Conservation (phyloP, 208 protist genomes). For the Acanthamoeba divionensis region DNA sequence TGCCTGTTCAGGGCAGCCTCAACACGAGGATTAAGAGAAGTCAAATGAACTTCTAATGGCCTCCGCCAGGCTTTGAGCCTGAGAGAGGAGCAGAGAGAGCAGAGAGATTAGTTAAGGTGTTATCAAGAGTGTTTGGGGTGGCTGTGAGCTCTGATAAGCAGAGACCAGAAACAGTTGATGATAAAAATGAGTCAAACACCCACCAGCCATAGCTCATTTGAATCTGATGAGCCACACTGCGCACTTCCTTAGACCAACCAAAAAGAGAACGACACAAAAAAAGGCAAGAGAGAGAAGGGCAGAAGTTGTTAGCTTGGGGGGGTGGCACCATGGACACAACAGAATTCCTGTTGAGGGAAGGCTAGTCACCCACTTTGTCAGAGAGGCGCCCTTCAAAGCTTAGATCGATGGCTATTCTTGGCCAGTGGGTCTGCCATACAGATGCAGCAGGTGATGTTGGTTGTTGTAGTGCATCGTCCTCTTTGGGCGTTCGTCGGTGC, state of each 20-base stretch:
- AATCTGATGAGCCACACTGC: constrained; percentile 23
- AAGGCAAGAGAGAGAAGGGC: background rate
- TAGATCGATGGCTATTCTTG: background rate
- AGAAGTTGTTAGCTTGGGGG: background rate
- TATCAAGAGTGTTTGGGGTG: background rate
- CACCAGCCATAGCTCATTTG: constrained; percentile 36
- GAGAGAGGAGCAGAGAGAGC: background rate
- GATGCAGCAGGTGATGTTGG: no score
- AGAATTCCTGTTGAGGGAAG: background rate
- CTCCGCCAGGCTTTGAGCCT: background rate
- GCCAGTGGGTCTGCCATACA: background rate
- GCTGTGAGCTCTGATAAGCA: background rate
- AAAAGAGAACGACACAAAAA: background rate
- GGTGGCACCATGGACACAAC: background rate
- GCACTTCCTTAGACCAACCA: background rate
- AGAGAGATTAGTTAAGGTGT: background rate
- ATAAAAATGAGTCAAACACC: background rate
- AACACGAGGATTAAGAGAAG: background rate
- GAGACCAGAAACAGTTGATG: background rate
- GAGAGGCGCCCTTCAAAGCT: background rate
- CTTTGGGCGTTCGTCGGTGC: no score
- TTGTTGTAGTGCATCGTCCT: no score
- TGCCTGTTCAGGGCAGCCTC: background rate
- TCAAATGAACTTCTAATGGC: constrained; percentile 6
- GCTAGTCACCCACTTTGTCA: background rate